Evolutionary conservation across 108 stramenopile species (phyloP), one percentile per base, ranked within the genome.

Genomic region (Cyclotella kingstonii): DNA sequence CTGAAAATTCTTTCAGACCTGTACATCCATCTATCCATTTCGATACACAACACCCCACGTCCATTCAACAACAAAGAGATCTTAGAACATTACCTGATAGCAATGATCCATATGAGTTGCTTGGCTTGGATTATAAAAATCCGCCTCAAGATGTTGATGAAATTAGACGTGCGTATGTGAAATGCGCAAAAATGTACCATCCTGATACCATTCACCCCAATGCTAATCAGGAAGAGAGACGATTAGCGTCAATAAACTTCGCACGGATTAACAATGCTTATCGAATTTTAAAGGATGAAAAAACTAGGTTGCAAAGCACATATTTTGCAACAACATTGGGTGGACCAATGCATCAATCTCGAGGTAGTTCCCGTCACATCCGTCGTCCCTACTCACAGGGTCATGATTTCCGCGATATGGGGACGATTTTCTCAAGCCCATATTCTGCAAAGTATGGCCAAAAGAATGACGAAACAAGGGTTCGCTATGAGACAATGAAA

Each of bases 261-360:
- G 82, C 83, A 33, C 80, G 81, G 50, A 85, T 91, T 48, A 86
- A 87, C 57, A 53, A 69, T 46, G 90, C 90, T 39, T 91, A 87
- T 47, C 71, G 71, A 42, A 64, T 65, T 1, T 58, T 90, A 31
- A 81, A 48, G 28, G 89, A 85, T 22, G 39, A 44, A 9, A 47
- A 44, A 23, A 46, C 35, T n/a, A 38, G 41, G 29, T 15, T 44
- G 18, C 48, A 58, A 33, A 35, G 50, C 9, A 58, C 55, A 12
- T 59, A 45, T 34, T 58, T 68, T 42, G 57, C 67, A 30, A 68
- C 58, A 28, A 68, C 50, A 38, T 36, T 44, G 51, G 67, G 67
- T 26, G 67, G 67, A 3, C 47, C 67, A 33, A 59, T 66, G 67
- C 54, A 58, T 19, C 58, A 68, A 42, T 43, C 50, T 14, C 57